Base-by-base conservation (phyloP, 176 grass and related monocot species). In the Avena eriantha region DNA sequence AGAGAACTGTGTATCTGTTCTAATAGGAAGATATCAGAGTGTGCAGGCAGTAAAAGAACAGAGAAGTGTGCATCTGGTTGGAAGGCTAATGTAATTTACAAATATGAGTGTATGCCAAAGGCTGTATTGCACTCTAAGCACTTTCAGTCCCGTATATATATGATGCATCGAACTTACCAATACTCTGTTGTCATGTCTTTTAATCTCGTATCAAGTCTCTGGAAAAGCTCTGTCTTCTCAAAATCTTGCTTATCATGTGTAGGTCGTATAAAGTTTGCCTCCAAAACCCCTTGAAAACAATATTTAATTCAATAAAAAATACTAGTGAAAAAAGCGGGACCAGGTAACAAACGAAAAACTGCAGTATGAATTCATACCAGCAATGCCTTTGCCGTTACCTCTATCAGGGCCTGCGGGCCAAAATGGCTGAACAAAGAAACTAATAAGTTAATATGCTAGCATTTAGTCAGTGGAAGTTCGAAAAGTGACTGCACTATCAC, bases 211-310 rank as follows among this genome's bases (percentile, higher is more conserved):
- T 92, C 90, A 69, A 92, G 87, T 89, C 69, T 92, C 7, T 87
- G 80, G 70, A 80, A 89, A 84, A 87, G 90, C 39, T 18, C 69
- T 0, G 90, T 89, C 80, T 83, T 92, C 84, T 92, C 86, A 86
- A 92, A 92, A 88, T 92, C 90, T 88, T 92, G 90, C 79, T 92
- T 89, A 87, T 92, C 79, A 83, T 92, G 90, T 68, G 90, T 92
- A 49, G 90, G 90, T 79, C 68, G 78, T 55, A 92, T 89, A 70
- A 92, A 92, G 50, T 92, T 92, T 24, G 87, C 84, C 80, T 92
- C 90, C 79, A 92, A 69, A 69, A 92, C 87, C 19, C 90, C 87
- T 92, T 83, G 41, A 22, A 92, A 68, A 86, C 80, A 67, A 34
- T 67, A 18, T 61, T 7, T 56, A 8, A 56, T 21, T 56, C 54